Base-by-base conservation (phyloP, 495 filamentous ascomycete genomes). In the Penicillium coprophilum region DNA sequence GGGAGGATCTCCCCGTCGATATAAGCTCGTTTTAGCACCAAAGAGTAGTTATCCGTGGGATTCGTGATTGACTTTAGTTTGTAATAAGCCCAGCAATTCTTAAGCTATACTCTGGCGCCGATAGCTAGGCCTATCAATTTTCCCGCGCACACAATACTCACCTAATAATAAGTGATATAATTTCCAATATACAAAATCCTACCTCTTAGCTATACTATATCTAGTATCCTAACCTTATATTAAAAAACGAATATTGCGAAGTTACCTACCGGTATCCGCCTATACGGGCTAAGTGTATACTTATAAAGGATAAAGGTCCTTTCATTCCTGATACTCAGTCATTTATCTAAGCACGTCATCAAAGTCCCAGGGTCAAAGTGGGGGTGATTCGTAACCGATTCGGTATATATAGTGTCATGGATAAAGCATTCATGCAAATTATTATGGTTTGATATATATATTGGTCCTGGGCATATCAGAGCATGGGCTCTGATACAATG, bases 161-260 rank as follows among this genome's bases (percentile, higher is more conserved):
- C 44, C 53, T 44, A 30, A 75, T 76, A 48, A 76, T 76, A 71
- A 72, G 69, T 66, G 60, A 70, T 50, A 50, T 55, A 28, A 65
- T 77, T 28, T 69, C 72, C 23, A 60, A 66, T 55, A 65, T 74
- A 45, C 46, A 61, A 28, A 38, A 66, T 31, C 52, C 67, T 23
- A 62, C 63, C 20, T 53, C 62, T 19, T 43, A 67, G 41, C 72
- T 74, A 19, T 79, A 79, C 62, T 77, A 71, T 52, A 71, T 79
- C 27, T 77, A 73, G 73, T 56, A 77, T 60, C 73, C 74, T 11
- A 61, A 74, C 2, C 28, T 67, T 24, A 62, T 71, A 39, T 51
- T 41, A n/a, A 71, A 77, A 60, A 57, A 66, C 23, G 74, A 71
- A 11, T 70, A 68, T 47, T 60, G 66, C 10, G 41, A 38, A 31